These are phyloP conservation scores for Dactylellina sp. DNA, from an alignment of 2,329 filamentous ascomycete genomes.

Conservation along the genomic window DNA sequence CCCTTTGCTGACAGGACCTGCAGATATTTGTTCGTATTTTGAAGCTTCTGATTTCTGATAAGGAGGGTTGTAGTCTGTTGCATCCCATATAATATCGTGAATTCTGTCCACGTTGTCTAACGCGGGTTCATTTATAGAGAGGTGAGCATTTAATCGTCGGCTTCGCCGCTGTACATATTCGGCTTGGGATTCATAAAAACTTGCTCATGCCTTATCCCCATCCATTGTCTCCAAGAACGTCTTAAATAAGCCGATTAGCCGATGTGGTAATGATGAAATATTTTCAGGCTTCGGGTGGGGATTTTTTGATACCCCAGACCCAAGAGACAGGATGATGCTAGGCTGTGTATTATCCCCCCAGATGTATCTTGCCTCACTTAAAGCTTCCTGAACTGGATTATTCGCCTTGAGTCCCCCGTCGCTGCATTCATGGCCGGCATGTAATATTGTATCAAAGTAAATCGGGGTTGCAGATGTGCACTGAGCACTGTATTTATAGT, in stretches of 20 bases:
- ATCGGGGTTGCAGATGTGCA: constrained; percentile 13
- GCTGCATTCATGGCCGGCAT: background rate
- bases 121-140: background rate
- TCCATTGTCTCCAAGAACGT: background rate
- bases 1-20: background rate
- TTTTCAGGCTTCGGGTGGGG: background rate
- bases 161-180: background rate
- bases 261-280: background rate
- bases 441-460: background rate
- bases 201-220: constrained; percentile 2
- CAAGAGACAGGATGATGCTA: constrained; percentile 13
- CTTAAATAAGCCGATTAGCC: background rate
- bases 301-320: background rate
- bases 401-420: constrained; percentile 29
- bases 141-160: constrained; percentile 1
- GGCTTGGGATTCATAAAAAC: background rate
- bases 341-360: constrained; percentile 1
- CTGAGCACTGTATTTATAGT: background rate
- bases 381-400: constrained; percentile 11
- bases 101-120: constrained; percentile 4
- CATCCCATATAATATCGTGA: background rate
- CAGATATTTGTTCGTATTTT: constrained; percentile 10
- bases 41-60: background rate
- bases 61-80: background rate
- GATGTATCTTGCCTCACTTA: constrained; percentile 3